Base-by-base conservation (phyloP, 1,284 basidiomycete genomes). In the Rhodofomes roseus region DNA sequence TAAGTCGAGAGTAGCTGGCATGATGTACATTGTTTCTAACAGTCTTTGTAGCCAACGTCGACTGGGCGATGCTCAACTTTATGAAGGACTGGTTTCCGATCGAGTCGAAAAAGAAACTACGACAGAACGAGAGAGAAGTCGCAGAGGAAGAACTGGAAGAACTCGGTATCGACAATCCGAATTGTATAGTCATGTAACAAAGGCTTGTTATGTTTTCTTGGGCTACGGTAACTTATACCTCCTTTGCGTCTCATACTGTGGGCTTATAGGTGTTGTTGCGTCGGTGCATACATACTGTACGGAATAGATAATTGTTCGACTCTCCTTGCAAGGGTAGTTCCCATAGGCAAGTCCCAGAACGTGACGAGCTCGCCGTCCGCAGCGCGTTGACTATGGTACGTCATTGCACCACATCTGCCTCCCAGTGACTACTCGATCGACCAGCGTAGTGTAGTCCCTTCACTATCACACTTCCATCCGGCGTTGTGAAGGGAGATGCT, bases 21-120 rank as follows among this genome's bases (percentile, higher is more conserved):
- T 20, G 18, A 25, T 36, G 23, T 16, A 27, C 12, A 14, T 6
- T 6, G 5, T 18, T 31, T 22, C 39, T 40, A 16, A 22, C 23
- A 6, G 1, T 18, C 60, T 54, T n/a, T 44, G 16, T 61, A 92
- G 90, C 81, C 2, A 93, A 95, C 66, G 82, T 96, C 43, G 93
- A 96, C 68, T 86, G 83, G 79, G 91, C 86, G 1, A 74, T 93
- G 48, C 78, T 92, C 55, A 89, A 90, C 65, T 96, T 95, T 67
- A 92, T 98, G 86, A 83, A 90, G 63, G 87, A 91, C 62, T 98
- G 95, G 94, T 98, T 98, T 74, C 95, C 96, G 0, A 72, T 85
- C 9, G 96, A 98, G 72, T 82, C 94, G 18, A 83, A 81, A 64
- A 81, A 82, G 67, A 97, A 98, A 73, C 77, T 88, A 50, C 81